Evolutionary conservation across 108 stramenopile species (phyloP).

Genomic region (Asterionellopsis glacialis): DNA sequence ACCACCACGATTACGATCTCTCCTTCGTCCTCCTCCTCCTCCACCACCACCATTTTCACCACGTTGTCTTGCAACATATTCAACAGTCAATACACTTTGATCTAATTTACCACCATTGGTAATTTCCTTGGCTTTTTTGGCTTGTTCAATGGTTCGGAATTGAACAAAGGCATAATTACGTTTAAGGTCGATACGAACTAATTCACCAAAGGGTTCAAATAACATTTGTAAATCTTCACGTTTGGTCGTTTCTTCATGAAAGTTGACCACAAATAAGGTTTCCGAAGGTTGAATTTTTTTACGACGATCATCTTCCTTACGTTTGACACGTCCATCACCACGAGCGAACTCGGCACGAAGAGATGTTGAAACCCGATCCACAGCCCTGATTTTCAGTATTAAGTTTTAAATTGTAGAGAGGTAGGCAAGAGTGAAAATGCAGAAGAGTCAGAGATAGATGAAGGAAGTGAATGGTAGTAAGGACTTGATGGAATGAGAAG

Average conservation of each 20-base stretch:
- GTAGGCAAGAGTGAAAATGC: neutral
- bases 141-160: slow-evolving; percentile 73
- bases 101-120: slow-evolving; percentile 86
- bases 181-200: slow-evolving; percentile 86
- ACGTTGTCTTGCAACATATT: slow-evolving; percentile 74
- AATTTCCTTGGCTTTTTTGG: slow-evolving; percentile 67
- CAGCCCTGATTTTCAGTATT: slow-evolving; percentile 35
- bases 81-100: slow-evolving; percentile 79
- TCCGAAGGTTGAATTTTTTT: slow-evolving; percentile 75
- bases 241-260: slow-evolving; percentile 83
- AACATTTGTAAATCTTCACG: slow-evolving; percentile 82
- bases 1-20: slow-evolving; percentile 29
- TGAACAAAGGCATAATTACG: slow-evolving; percentile 91
- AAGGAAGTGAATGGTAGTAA: neutral
- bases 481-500: slow-evolving; percentile 2
- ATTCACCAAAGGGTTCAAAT: slow-evolving; percentile 68
- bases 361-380: slow-evolving; percentile 58
- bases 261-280: slow-evolving; percentile 83
- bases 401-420: neutral
- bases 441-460: slow-evolving; percentile 2
- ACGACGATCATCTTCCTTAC: slow-evolving; percentile 89
- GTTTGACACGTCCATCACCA: slow-evolving; percentile 85
- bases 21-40: slow-evolving; percentile 14
- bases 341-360: slow-evolving; percentile 85
- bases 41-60: slow-evolving; percentile 17